Percentiles rank a stretch among this genome's conserved stretches.
Conservation (phyloP, 1,139 yeast species). For the Blastobotrys illinoisensis region DNA sequence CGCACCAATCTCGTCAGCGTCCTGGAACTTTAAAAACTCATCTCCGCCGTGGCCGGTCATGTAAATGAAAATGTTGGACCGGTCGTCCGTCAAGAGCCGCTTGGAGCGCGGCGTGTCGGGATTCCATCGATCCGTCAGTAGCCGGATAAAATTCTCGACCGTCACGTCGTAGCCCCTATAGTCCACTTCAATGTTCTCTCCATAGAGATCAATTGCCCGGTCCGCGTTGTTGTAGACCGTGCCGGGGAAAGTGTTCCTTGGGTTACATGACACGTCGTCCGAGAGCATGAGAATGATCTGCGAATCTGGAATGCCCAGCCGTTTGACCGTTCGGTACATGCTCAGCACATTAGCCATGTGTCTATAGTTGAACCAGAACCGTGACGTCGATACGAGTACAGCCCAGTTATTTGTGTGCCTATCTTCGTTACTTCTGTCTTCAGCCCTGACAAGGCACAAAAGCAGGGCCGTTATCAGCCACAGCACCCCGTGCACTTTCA, state of each 20-base stretch:
- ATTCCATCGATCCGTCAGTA: constrained; percentile 93
- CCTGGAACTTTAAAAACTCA: constrained; percentile 94
- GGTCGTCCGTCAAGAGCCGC: constrained; percentile 84
- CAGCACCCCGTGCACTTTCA: neutral
- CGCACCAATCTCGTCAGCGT: constrained; percentile 94
- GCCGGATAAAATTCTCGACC: constrained; percentile 86
- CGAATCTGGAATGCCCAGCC: constrained; percentile 95
- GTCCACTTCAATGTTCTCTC: constrained; percentile 92
- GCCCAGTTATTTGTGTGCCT: constrained; percentile 43
- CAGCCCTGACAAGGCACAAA: neutral
- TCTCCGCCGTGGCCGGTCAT: constrained; percentile 99
- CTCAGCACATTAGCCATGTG: constrained; percentile 96
- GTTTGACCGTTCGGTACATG: constrained; percentile 89
- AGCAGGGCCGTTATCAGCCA: neutral
- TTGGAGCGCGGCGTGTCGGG: constrained; percentile 89
- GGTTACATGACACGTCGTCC: constrained; percentile 96
- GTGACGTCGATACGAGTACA: constrained; percentile 86
- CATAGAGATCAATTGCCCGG: constrained; percentile 89
- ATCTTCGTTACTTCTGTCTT: constrained; percentile 5
- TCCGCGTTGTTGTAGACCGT: constrained; percentile 92
- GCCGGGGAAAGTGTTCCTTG: constrained; percentile 93
- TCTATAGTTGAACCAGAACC: constrained; percentile 97
- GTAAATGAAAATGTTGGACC: constrained; percentile 87
- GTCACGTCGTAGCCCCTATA: constrained; percentile 97
- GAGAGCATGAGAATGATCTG: constrained; percentile 94